phyloP scores from a whole-genome alignment of 2,329 filamentous ascomycete species.

The Exserohilum turcica region DNA sequence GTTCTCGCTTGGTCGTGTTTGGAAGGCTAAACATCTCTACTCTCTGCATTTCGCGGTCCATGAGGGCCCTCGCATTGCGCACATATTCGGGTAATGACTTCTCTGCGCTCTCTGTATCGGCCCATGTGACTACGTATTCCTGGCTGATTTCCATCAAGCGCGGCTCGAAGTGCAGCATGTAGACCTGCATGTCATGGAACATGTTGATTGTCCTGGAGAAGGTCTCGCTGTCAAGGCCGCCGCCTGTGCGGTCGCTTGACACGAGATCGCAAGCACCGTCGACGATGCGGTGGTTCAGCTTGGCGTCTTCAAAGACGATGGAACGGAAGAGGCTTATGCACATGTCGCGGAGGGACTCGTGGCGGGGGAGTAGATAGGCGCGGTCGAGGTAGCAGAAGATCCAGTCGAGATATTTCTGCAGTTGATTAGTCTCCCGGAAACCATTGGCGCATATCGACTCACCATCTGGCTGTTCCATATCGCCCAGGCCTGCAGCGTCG shows the following conservation, averaged over 20 bases:
- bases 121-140: conserved; percentile 71
- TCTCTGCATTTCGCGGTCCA: conserved; percentile 72
- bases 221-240: conserved; percentile 63
- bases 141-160: conserved; percentile 71
- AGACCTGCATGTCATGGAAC: conserved; percentile 83
- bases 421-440: conserved; percentile 11
- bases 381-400: conserved; percentile 95
- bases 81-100: conserved; percentile 76
- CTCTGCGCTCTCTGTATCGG: conserved; percentile 65
- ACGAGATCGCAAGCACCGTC: conserved; percentile 78
- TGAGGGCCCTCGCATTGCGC: conserved; percentile 67
- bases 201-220: conserved; percentile 78
- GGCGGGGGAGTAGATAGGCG: conserved; percentile 78
- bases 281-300: conserved; percentile 61
- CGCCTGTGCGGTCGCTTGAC: conserved; percentile 67
- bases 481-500: conserved; percentile 69
- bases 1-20: conserved; percentile 76
- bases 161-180: conserved; percentile 79
- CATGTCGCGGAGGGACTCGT: conserved; percentile 81
- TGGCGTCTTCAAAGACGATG: conserved; percentile 60
- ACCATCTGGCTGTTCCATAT: conserved; percentile 80
- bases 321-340: conserved; percentile 75
- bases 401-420: conserved; percentile 75
- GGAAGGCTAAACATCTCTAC: conserved; percentile 84
- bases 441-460: conserved; percentile 36